Evolutionary conservation across 1,284 basidiomycete genomes (phyloP), one percentile per base, ranked within the genome.

Genomic region (Leccinum angustisporum): DNA sequence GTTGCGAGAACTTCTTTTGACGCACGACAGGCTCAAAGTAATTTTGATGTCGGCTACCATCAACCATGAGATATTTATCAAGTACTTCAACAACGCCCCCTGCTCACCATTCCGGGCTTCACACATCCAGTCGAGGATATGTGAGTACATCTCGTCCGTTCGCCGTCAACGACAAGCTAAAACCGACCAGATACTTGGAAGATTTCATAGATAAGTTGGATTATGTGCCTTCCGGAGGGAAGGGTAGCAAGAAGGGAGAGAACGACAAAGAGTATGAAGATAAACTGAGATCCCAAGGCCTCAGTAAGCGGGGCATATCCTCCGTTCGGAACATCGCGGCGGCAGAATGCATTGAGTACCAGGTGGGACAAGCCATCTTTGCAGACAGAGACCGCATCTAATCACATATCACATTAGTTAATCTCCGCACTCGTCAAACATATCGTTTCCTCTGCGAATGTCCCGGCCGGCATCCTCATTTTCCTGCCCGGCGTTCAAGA

Each of bases 401-500:
- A 36, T 61, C 48, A 5, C 54, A 61, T 4, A 18, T 9, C 54
- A 36, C 40, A 30, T 38, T 27, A 92, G 81, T 81, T 97, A 2
- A 83, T 97, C 51, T 86, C 86, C 5, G 78, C 84, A 0, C 78
- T 89, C 9, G 85, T 93, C 13, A 77, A 81, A 36, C 80, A 93
- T 68, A 90, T 95, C 54, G 75, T 88, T n/a, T 78, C 76, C 13
- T 79, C 80, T 6, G 79, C 83, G 11, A 70, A 83, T 18, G 77
- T 76, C 50, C 61, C 63, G 11, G 87, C 86, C 3, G 91, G 90
- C 4, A 86, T 97, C 54, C 81, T 98, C 21, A 86, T 97, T 52
- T 98, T 98, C 77, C 82, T 95, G 62, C 87, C 93, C 30, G 95
- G 95, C 75, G 90, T 93, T 0, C 89, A 91, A 77, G 93, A 95